Evolutionary conservation across 2,329 filamentous ascomycete genomes (phyloP).

Genomic region (Cladosporium colombiae): DNA sequence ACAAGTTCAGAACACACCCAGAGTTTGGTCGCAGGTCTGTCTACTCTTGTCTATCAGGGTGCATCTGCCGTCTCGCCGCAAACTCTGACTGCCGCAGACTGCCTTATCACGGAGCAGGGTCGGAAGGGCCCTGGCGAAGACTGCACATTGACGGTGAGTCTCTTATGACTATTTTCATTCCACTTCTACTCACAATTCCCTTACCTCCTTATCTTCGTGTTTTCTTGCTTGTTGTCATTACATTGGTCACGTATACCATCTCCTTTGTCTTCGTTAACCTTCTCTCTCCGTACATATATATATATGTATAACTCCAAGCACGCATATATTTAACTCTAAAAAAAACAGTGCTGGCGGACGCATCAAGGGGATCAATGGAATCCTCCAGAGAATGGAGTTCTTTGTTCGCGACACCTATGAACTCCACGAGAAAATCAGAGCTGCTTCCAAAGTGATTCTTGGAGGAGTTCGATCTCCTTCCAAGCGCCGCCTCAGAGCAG

Average conservation of each 20-base stretch:
- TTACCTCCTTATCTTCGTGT: background rate
- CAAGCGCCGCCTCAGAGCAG: no score
- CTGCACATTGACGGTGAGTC: background rate
- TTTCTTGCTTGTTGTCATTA: background rate
- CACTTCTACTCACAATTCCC: background rate
- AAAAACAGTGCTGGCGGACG: no score
- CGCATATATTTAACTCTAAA: no score
- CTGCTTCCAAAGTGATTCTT: no score
- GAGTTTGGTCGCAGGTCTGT: background rate
- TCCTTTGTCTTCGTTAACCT: background rate
- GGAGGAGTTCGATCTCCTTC: no score
- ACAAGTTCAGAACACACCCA: background rate
- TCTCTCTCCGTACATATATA: background rate
- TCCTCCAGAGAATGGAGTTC: no score
- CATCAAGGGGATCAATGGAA: no score
- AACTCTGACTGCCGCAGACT: background rate
- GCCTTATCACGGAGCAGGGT: background rate
- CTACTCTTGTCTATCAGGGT: background rate
- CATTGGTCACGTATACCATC: background rate
- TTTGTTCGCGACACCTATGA: no score
- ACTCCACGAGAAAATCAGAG: no score
- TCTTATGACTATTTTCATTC: background rate
- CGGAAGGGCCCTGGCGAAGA: background rate
- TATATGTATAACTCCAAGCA: no score
- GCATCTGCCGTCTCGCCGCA: background rate